Conservation (phyloP, 495 filamentous ascomycete genomes). For the Penicillium alfredii region DNA sequence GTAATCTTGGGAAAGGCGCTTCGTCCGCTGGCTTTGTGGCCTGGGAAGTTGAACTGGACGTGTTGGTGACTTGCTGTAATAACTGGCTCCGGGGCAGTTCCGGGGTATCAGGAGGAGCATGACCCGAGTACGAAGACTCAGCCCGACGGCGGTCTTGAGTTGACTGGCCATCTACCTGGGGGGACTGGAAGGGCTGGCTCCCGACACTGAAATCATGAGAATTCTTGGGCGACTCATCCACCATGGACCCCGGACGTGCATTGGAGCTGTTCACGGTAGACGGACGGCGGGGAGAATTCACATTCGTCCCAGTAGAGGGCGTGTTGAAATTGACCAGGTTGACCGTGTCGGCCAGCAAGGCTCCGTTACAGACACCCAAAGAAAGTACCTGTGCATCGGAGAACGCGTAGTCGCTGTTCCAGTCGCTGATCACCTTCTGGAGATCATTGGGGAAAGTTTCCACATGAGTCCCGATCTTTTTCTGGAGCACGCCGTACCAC, state of each 20-base stretch:
- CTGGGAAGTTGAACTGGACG: constrained; percentile 11
- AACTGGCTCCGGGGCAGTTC: neutral
- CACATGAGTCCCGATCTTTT: constrained; percentile 70
- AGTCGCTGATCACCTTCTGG: constrained; percentile 61
- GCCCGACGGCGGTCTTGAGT: constrained; percentile 27
- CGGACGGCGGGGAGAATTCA: constrained; percentile 38
- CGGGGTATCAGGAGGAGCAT: constrained; percentile 4
- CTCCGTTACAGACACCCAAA: constrained; percentile 54
- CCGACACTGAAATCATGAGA: constrained; percentile 46
- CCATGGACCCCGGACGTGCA: constrained; percentile 55
- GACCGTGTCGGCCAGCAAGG: constrained; percentile 46
- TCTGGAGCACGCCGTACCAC: constrained; percentile 75
- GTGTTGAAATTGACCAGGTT: constrained; percentile 51
- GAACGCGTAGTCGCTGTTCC: constrained; percentile 65
- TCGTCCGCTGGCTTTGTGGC: constrained; percentile 6
- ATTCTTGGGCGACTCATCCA: constrained; percentile 55
- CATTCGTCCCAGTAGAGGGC: constrained; percentile 35
- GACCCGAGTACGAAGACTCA: constrained; percentile 30
- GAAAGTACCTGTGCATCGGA: constrained; percentile 44
- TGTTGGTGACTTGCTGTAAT: constrained; percentile 7
- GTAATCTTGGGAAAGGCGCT: constrained; percentile 37
- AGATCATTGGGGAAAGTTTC: constrained; percentile 61
- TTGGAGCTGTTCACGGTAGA: constrained; percentile 41
- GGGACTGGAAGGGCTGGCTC: constrained; percentile 32
- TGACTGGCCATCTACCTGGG: constrained; percentile 28